Evolutionary conservation across 495 filamentous ascomycete genomes (phyloP).

Genomic region (Bryoglossum gracile): DNA sequence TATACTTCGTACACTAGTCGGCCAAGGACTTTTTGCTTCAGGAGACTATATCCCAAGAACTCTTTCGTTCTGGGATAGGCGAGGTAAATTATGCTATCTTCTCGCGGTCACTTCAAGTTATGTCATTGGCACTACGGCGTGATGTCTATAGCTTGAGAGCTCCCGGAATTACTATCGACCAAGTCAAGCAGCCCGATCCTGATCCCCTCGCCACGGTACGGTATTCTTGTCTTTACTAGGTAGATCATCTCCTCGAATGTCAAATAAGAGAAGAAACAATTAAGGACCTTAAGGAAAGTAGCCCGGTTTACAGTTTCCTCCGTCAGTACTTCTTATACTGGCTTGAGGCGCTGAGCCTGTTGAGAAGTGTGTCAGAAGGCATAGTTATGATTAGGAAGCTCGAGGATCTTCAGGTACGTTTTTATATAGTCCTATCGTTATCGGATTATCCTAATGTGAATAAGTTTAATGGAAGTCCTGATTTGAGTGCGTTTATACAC

Average conservation of each 20-base stretch:
- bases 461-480: conserved; percentile 4
- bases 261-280: not conserved
- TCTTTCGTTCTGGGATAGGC: conserved; percentile 21
- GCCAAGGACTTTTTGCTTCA: conserved; percentile 25
- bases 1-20: conserved; percentile 28
- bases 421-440: not conserved
- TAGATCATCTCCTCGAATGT: conserved; percentile 9
- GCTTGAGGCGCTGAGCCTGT: conserved; percentile 10
- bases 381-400: conserved; percentile 16
- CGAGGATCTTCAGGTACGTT: conserved; percentile 11
- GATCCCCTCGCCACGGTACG: conserved; percentile 7
- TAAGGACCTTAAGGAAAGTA: conserved; percentile 2
- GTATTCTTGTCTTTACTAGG: conserved; percentile 5
- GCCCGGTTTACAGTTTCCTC: conserved; percentile 11
- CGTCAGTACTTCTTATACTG: conserved; percentile 8
- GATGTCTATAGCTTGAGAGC: conserved; percentile 6
- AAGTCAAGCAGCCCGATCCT: conserved; percentile 3
- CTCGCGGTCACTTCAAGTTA: not conserved
- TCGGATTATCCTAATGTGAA: conserved; percentile 1
- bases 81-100: conserved; percentile 13
- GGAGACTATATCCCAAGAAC: conserved; percentile 6
- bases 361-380: conserved; percentile 4
- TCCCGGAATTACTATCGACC: conserved; percentile 4
- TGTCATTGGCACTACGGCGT: conserved; percentile 6
- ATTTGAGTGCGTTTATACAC: conserved; percentile 9